Evolutionary conservation across 2,329 filamentous ascomycete species (phyloP), one percentile per base, ranked within the genome.

Genomic region (Keithomyces neogunnii): DNA sequence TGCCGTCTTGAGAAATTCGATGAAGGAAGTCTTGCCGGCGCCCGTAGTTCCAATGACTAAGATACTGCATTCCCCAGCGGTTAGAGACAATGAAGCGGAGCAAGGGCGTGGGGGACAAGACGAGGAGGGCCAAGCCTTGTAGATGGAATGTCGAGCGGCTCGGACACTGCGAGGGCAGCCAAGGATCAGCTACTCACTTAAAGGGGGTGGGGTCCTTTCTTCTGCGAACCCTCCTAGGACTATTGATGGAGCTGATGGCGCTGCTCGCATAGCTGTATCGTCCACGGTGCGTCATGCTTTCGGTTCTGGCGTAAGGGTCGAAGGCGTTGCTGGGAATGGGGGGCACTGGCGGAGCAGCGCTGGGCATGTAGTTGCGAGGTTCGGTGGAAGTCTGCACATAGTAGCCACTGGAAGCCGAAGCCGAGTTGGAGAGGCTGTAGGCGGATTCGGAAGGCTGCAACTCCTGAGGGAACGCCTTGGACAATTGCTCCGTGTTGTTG

Each of bases 191-290:
- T 35, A 80, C 90, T 80, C 76, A 97, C 92, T 99, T 99, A 81
- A 97, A 96, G 1, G 93, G 90, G 9, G 92, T 96, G 7, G 93
- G 93, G 65, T 99, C 93, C 76, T 96, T 97, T 73, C 93, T 85
- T 74, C 92, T 86, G 62, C 93, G 85, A 59, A 97, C 85, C 65
- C 91, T 84, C 59, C 93, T 84, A 56, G 93, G 92, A 68, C 87
- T 96, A 74, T 96, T 96, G 73, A 96, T 83, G 54, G 89, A 87
- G 75, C 89, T 96, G 59, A 92, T 81, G 50, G 88, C 86, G 69
- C 88, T 95, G 73, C 88, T 95, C 52, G 92, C 90, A 71, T 96
- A 97, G 73, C 91, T 96, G 72, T 95, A 96, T 58, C 93, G 87
- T 54, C 92, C 90, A 60, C 93, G 89, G 70, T 97, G 86, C 60